These are phyloP conservation scores for Aspergillus transmontanensis DNA, from an alignment of 2,329 filamentous ascomycete species.

Conservation along the genomic window DNA sequence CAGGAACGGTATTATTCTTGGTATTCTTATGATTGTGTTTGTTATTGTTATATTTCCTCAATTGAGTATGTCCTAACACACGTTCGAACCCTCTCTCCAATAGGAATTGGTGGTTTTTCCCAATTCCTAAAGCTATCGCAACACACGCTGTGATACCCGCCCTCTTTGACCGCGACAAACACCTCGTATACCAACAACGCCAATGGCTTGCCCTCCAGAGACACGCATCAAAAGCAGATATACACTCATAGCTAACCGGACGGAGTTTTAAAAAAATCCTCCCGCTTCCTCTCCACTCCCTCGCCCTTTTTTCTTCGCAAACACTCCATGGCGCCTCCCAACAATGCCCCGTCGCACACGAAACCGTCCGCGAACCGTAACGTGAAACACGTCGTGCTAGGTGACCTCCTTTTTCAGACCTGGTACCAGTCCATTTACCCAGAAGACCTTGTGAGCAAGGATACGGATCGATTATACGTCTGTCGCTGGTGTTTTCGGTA, in stretches of 20 bases:
- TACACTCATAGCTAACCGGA: neutral
- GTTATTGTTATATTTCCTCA: neutral
- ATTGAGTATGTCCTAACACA: neutral
- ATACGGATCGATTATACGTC: conserved; percentile 71
- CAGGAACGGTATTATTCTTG: neutral
- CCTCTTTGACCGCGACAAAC: neutral
- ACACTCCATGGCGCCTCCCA: conserved; percentile 33
- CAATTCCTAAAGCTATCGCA: neutral
- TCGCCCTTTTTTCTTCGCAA: neutral
- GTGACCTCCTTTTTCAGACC: conserved; percentile 78
- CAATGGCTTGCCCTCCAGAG: conserved; percentile 8
- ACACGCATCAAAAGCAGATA: neutral
- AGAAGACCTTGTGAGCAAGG: conserved; percentile 62
- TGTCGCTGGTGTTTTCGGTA: conserved; percentile 97
- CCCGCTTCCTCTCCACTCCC: neutral
- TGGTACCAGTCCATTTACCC: conserved; percentile 93
- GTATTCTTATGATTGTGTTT: neutral
- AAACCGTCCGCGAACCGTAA: conserved; percentile 64
- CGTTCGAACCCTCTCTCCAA: neutral
- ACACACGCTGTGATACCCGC: neutral
- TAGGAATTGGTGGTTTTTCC: neutral
- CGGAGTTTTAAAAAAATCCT: conserved; percentile 5
- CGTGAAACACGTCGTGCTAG: conserved; percentile 83
- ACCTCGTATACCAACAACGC: neutral
- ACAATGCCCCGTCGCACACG: conserved; percentile 26